phyloP scores from a whole-genome alignment of 2,329 filamentous ascomycete genomes.

The Periconia macrospinosa region DNA sequence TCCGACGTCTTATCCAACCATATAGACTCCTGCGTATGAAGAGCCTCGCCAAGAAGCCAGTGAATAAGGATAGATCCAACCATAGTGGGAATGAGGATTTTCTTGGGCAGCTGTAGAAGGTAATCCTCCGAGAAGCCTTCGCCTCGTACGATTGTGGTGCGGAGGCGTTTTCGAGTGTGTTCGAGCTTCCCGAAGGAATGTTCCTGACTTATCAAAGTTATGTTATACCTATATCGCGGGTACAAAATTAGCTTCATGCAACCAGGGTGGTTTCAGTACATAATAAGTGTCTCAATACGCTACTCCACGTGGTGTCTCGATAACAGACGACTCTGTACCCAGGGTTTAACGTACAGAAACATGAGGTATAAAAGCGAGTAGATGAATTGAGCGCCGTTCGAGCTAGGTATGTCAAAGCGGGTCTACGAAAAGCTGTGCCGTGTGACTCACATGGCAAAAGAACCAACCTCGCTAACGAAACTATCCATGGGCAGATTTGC shows the following conservation, averaged over 20 bases:
- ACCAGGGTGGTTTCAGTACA: too few species aligned
- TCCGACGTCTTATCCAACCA: conserved; percentile 18
- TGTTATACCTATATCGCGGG: too few species aligned
- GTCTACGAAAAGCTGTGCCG: neutral
- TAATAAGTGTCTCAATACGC: too few species aligned
- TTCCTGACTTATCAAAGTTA: conserved; percentile 30
- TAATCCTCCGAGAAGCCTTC: conserved; percentile 30
- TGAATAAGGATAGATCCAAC: conserved; percentile 28
- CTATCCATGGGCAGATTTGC: conserved; percentile 18
- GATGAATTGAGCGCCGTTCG: conserved; percentile 34
- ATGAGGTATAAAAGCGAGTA: conserved; percentile 36
- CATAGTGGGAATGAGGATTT: conserved; percentile 34
- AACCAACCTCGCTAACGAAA: conserved; percentile 23
- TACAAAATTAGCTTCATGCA: too few species aligned
- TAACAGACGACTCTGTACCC: too few species aligned
- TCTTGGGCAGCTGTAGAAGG: conserved; percentile 34
- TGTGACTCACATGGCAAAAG: conserved; percentile 25
- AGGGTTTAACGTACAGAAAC: conserved; percentile 35
- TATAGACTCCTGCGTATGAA: conserved; percentile 29
- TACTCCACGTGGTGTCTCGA: too few species aligned
- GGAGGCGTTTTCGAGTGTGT: conserved; percentile 21
- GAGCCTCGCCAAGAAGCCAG: conserved; percentile 36
- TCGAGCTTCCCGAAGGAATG: conserved; percentile 33
- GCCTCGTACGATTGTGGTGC: conserved; percentile 31
- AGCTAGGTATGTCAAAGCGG: conserved; percentile 11